Base-by-base conservation (phyloP, 192 early-diverging fungal species). In the Chytriomyces hyalinus region DNA sequence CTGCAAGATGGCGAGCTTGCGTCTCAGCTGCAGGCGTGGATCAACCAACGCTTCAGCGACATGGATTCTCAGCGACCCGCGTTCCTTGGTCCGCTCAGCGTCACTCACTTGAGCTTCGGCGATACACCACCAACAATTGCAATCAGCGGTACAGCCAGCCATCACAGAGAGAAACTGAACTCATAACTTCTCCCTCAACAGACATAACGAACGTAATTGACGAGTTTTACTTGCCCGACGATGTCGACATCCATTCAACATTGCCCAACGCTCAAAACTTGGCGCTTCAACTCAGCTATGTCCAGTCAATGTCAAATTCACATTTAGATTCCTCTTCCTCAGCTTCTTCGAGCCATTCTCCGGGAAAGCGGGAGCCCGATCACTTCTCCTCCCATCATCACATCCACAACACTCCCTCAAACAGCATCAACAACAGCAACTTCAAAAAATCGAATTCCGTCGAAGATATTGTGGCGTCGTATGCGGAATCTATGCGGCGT, bases 71-170 rank as follows among this genome's bases (percentile, higher is more conserved):
- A 66, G 48, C 67, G 86, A 26, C 89, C 89, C 7, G 48, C 80
- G 15, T 90, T 90, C 70, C 77, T 90, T 43, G 88, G 89, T 13
- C 70, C 78, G 17, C 59, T 90, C 28, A 15, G 64, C 48, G 82
- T 90, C 26, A 77, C 79, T 26, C 78, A 85, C 57, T 75, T 90
- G 6, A 85, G 88, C 75, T 90, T 90, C 69, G 89, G 89, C 4
- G 51, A 71, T 36, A 80, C 84, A 17, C 87, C 87, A 6, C 87
- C 88, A 0, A 74, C 81, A 24, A 68, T 90, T 49, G 73, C 76
- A 8, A 82, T 88, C 44, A 49, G 46, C 15, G 84, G 86, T 76
- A 45, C 17, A 10, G 67, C 11, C 11, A 81, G 44, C 4, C 22
- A 43, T 44, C 47, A 17, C 24, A 24, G 6, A 13, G 15, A 62